These are phyloP conservation scores for Jacaranda copaia DNA, from an alignment of 257 asterid species.

Conservation along the genomic window DNA sequence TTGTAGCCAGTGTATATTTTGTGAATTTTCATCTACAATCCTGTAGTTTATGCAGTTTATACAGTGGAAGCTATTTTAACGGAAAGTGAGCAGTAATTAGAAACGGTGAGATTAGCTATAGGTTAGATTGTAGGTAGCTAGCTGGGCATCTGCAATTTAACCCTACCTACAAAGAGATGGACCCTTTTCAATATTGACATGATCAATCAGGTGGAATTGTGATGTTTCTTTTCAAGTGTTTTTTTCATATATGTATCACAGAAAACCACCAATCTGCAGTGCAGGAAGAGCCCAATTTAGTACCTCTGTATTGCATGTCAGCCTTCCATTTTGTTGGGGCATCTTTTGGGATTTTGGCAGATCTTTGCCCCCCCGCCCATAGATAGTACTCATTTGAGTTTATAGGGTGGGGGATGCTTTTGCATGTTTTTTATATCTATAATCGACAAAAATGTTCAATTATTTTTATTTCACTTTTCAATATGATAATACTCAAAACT, in stretches of 20 bases:
- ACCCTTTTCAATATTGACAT: neutral
- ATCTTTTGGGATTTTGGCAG: conserved; percentile 58
- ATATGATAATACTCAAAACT: neutral
- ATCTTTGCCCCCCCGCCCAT: conserved; percentile 47
- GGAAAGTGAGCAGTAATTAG: too few species aligned
- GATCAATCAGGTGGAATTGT: conserved; percentile 31
- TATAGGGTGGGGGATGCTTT: conserved; percentile 45
- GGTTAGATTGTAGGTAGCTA: too few species aligned
- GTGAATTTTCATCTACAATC: too few species aligned
- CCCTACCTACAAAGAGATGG: conserved; percentile 20
- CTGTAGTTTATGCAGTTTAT: too few species aligned
- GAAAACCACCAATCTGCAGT: conserved; percentile 9
- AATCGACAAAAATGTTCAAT: conserved; percentile 31
- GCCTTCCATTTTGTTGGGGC: conserved; percentile 51
- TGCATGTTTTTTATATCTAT: conserved; percentile 25
- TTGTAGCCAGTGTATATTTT: too few species aligned
- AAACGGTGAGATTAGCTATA: too few species aligned
- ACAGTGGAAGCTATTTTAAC: too few species aligned
- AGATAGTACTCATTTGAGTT: conserved; percentile 40
- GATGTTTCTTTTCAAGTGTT: neutral
- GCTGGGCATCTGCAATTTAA: neutral
- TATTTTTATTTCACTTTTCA: conserved; percentile 31
- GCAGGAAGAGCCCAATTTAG: conserved; percentile 30
- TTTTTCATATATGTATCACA: too few species aligned
- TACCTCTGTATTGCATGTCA: conserved; percentile 43